Conservation (phyloP, 805 yeast species). For the Candida sanyiensis region DNA sequence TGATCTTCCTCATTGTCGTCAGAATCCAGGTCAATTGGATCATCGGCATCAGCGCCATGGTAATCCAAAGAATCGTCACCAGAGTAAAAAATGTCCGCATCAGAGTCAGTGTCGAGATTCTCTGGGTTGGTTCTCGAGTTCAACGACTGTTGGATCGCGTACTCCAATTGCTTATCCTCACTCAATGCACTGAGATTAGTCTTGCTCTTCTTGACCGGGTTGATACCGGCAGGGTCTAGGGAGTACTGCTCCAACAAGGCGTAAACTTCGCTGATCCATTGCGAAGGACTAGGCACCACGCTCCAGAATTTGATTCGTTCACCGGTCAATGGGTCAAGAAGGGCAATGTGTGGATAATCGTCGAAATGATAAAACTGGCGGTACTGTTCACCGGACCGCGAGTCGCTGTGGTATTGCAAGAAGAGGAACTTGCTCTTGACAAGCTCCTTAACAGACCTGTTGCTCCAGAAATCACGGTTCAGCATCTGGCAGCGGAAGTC, state of each 20-base stretch:
- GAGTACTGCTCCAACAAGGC: conserved; percentile 65
- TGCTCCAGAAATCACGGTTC: conserved; percentile 92
- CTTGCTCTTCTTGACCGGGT: conserved; percentile 62
- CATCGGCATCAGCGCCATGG: conserved; percentile 13
- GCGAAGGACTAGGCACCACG: conserved; percentile 53
- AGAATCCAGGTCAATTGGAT: conserved; percentile 24
- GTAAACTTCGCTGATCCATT: conserved; percentile 62
- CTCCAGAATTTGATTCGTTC: conserved; percentile 79
- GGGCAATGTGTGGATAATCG: conserved; percentile 82
- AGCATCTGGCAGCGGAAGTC: conserved; percentile 86
- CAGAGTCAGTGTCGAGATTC: conserved; percentile 7
- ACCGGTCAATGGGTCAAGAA: conserved; percentile 92
- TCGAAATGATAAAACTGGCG: conserved; percentile 64
- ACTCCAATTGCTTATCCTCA: conserved; percentile 79
- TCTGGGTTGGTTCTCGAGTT: conserved; percentile 16
- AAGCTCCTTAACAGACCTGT: conserved; percentile 52
- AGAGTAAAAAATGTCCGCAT: conserved; percentile 17
- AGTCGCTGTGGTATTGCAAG: conserved; percentile 77
- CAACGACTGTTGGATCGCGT: conserved; percentile 68
- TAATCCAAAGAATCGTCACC: conserved; percentile 22
- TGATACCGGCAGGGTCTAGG: conserved; percentile 53
- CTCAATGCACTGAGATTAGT: conserved; percentile 52
- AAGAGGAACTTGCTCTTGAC: conserved; percentile 71
- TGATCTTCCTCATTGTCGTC: conserved; percentile 12
- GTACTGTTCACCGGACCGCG: conserved; percentile 68